phyloP scores from a whole-genome alignment of 2,329 filamentous ascomycete genomes.

The Zopfia rhizophila region DNA sequence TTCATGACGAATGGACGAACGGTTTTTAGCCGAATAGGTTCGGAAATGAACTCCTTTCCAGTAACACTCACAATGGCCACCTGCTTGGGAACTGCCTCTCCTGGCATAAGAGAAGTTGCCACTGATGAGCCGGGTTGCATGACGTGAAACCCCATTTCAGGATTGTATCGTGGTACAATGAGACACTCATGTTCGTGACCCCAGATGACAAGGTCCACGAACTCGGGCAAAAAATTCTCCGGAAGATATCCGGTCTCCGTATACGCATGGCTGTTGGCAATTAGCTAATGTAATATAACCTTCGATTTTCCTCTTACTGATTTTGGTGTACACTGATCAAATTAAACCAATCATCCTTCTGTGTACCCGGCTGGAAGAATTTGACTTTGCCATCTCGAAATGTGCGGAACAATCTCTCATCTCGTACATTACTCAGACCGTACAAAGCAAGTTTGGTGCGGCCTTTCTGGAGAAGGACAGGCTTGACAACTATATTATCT shows the following conservation, averaged over 20 bases:
- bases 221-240: constrained; percentile 90
- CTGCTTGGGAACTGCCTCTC: constrained; percentile 91
- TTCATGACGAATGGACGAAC: constrained; percentile 91
- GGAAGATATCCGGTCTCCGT: constrained; percentile 94
- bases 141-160: constrained; percentile 90
- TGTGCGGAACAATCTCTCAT: constrained; percentile 92
- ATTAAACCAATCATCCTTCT: constrained; percentile 94
- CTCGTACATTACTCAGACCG: constrained; percentile 93
- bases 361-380: constrained; percentile 84
- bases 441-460: constrained; percentile 92
- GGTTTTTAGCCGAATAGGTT: constrained; percentile 84
- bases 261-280: constrained; percentile 71
- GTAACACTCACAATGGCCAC: constrained; percentile 87
- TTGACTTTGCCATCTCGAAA: constrained; percentile 94
- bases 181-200: constrained; percentile 97
- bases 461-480: constrained; percentile 92
- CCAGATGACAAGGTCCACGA: constrained; percentile 93
- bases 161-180: constrained; percentile 84
- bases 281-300: neutral
- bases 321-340: constrained; percentile 96
- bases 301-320: constrained; percentile 66
- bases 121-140: constrained; percentile 98
- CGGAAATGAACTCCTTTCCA: constrained; percentile 80
- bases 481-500: constrained; percentile 93
- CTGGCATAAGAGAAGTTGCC: constrained; percentile 88